A percentile compares a stretch with the other conserved stretches of the same genome.
phyloP scores from a whole-genome alignment of 139 green algal species.

The Pseudopediastrum boryanum region DNA sequence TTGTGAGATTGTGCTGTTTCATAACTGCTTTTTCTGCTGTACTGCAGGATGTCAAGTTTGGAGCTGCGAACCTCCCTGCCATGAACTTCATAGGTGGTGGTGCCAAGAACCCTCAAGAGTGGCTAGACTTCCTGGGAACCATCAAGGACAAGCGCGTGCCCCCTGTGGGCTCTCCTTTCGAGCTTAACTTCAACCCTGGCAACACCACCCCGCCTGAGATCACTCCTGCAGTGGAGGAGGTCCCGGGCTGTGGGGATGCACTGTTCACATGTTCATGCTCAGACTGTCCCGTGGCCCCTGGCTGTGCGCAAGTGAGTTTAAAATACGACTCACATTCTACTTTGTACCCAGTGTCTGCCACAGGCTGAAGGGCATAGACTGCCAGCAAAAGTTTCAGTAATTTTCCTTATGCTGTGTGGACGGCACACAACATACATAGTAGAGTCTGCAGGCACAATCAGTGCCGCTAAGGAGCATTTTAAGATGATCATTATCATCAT shows the following conservation, averaged over 20 bases:
- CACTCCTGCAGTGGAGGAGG: constrained; percentile 41
- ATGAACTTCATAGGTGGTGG: constrained; percentile 89
- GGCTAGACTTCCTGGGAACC: constrained; percentile 82
- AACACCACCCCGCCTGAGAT: constrained; percentile 50
- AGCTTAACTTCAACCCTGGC: constrained; percentile 35
- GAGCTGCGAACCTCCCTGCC: constrained; percentile 78
- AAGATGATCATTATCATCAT: too few species aligned
- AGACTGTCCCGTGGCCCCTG: constrained; percentile 80
- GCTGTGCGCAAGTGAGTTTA: constrained; percentile 61
- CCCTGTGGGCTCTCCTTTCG: constrained; percentile 43
- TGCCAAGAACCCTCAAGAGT: constrained; percentile 70
- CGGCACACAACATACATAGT: too few species aligned
- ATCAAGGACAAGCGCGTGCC: constrained; percentile 78
- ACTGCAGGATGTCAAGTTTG: constrained; percentile 80
- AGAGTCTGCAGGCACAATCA: too few species aligned
- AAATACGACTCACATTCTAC: too few species aligned
- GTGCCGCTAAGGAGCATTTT: too few species aligned
- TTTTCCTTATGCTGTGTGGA: too few species aligned
- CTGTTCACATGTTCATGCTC: constrained; percentile 85
- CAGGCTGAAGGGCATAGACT: too few species aligned
- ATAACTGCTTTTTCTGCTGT: background rate
- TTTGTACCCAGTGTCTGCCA: too few species aligned
- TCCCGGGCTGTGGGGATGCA: constrained; percentile 71
- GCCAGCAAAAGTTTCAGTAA: too few species aligned
- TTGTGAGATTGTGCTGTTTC: too few species aligned